phyloP scores from a whole-genome alignment of 805 yeast species.

The Wickerhamiella dianesei region DNA sequence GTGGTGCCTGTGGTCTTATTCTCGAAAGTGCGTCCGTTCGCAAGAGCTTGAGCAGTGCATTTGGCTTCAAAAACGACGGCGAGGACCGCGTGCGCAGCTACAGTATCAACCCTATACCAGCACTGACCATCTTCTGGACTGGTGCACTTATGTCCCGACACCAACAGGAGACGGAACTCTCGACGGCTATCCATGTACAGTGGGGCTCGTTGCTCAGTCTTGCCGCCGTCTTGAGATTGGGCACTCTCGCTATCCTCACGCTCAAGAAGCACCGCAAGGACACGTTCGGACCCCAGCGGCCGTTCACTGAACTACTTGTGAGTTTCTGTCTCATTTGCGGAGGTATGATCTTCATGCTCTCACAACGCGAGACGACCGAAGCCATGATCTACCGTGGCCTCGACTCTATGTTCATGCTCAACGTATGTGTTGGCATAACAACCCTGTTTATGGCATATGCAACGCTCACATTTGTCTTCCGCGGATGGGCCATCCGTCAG shows the following conservation, averaged over 20 bases:
- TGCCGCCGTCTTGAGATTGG: slow-evolving; percentile 64
- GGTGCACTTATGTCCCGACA: slow-evolving; percentile 93
- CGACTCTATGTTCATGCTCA: slow-evolving; percentile 82
- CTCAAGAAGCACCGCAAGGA: slow-evolving; percentile 21
- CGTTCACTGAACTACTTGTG: slow-evolving; percentile 73
- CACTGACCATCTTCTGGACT: slow-evolving; percentile 89
- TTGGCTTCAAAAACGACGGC: slow-evolving; percentile 8
- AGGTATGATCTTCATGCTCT: slow-evolving; percentile 83
- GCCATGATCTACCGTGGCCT: slow-evolving; percentile 73
- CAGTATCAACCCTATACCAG: slow-evolving; percentile 91
- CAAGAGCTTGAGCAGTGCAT: slow-evolving; percentile 15
- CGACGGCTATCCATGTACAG: slow-evolving; percentile 73
- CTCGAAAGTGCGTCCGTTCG: slow-evolving; percentile 41
- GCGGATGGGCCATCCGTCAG: slow-evolving; percentile 20
- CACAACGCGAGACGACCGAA: slow-evolving; percentile 72
- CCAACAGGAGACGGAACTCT: slow-evolving; percentile 63
- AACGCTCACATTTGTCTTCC: slow-evolving; percentile 44
- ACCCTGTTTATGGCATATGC: slow-evolving; percentile 82
- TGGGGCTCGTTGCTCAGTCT: slow-evolving; percentile 84
- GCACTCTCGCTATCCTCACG: slow-evolving; percentile 46
- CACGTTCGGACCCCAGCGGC: slow-evolving; percentile 43
- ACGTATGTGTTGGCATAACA: slow-evolving; percentile 66
- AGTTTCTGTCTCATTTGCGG: slow-evolving; percentile 75
- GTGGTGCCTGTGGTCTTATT: slow-evolving; percentile 81
- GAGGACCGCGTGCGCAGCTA: slow-evolving; percentile 25